Base-by-base conservation (phyloP, 1,284 basidiomycete species). In the Sanghuangporus weigelae region DNA sequence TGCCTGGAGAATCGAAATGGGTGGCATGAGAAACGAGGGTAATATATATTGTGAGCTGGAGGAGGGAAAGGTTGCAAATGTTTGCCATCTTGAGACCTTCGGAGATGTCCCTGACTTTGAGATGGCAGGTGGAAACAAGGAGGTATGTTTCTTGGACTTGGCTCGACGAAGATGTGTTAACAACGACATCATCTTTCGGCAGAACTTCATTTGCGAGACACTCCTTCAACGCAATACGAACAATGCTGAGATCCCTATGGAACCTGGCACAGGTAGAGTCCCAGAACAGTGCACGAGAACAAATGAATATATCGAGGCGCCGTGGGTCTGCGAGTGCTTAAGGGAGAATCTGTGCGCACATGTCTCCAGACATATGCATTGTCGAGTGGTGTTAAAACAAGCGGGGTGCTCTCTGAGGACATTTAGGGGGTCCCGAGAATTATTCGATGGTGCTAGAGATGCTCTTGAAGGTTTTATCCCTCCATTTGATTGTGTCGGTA, bases 1-100 rank as follows among this genome's bases (percentile, higher is more conserved):
- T 55, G 66, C 62, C 7, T 73, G 71, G 71, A 60, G 67, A 8
- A 42, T 67, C 1, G 60, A 57, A 14, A 44, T 46, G 16, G 21
- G 38, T 2, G 46, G 51, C 21, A 54, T 66, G 3, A 14, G 56
- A 7, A 65, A 60, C n/a, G 70, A 71, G 51, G 67, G 67, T 4
- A 57, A 65, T 8, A 60, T 61, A 2, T 69, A 69, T 51, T 46
- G 23, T 7, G 7, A 23, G 1, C 16, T 58, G 19, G 1, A 42
- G 10, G 14, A 21, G 5, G 39, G 26, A 31, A 31, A n/a, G 21
- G 57, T 58, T 2, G 14, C 3, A 39, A 58, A 58, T 44, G 26
- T 58, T 14, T 21, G 11, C 16, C 12, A 23, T 3, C 35, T 57
- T 16, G 16, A 42, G 11, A 16, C 14, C 21, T 38, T 40, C 23